Base-by-base conservation (phyloP, 306 rosid species). In the Fragaria nilgerrensis region DNA sequence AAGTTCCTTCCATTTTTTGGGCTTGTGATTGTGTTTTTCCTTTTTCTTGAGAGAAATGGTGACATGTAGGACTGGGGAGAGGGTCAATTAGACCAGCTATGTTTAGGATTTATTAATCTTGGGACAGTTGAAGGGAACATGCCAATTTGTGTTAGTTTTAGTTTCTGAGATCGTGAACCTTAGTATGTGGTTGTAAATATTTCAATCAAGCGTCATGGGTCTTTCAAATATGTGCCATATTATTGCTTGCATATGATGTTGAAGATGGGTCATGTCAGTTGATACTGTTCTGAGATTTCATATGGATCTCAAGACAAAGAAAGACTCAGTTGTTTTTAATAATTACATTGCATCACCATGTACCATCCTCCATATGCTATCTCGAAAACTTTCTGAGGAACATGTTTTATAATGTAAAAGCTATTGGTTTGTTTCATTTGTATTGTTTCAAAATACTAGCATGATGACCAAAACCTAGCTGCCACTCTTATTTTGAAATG, bases 121-220 rank as follows among this genome's bases (percentile, higher is more conserved):
- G 78, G 53, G 68, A n/a, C 73, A 67, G 62, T 59, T 37, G 25
- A 67, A 73, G 58, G 73, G 29, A 75, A 70, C 37, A 63, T 37
- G 44, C 25, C 23, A 70, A 49, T 20, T 67, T 73, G 16, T 55
- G 36, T 37, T 63, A 7, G 64, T 69, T 47, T 63, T 45, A 70
- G 77, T 75, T 64, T 61, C 7, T 62, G 39, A 17, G 36, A 70
- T 17, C 69, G 48, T 55, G 50, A 29, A 79, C 84, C 79, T 67
- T 23, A 48, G 25, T 53, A 52, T 74, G 70, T 72, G 83, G 80
- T 61, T 86, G 88, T 79, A 82, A 68, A 86, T 78, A 83, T 81
- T 52, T 81, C 65, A 75, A 70, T 67, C 65, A 37, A 76, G 78
- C 52, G 64, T 62, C 71, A 32, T 61, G 9, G 68, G 49, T 63